Percentiles rank a stretch among this genome's conserved stretches.
Evolutionary conservation across 2,329 filamentous ascomycete genomes (phyloP).

Genomic region (Neocatenulostroma microsporum): DNA sequence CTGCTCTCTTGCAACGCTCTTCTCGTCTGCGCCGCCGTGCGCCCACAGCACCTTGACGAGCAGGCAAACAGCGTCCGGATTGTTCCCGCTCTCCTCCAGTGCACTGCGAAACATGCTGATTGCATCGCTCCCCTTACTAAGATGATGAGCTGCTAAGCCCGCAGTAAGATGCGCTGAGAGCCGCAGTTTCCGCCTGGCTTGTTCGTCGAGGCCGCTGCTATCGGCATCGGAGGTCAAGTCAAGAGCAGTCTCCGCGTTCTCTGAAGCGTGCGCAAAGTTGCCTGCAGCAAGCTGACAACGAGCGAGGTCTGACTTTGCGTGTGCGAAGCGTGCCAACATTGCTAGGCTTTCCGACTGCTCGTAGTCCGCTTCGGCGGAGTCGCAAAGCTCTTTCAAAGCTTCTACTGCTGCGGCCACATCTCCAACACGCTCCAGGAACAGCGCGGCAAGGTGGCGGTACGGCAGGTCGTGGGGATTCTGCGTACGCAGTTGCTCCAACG

Average conservation of each 20-base stretch:
- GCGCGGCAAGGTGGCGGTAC: conserved; percentile 67
- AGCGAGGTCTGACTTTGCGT: conserved; percentile 79
- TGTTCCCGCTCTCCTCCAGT: conserved; percentile 64
- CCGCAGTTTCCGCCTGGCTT: conserved; percentile 61
- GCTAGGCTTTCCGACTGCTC: conserved; percentile 71
- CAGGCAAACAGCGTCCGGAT: conserved; percentile 78
- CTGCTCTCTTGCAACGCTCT: conserved; percentile 66
- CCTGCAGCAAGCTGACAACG: conserved; percentile 68
- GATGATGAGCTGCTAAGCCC: conserved; percentile 73
- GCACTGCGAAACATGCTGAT: conserved; percentile 74
- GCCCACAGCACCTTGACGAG: conserved; percentile 92
- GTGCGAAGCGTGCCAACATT: conserved; percentile 66
- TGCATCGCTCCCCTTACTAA: conserved; percentile 56
- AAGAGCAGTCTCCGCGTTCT: conserved; percentile 73
- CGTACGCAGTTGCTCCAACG: conserved; percentile 68
- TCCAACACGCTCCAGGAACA: conserved; percentile 73
- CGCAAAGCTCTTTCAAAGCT: conserved; percentile 59
- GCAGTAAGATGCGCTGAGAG: conserved; percentile 80
- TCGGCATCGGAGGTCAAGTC: conserved; percentile 67
- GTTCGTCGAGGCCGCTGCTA: conserved; percentile 52
- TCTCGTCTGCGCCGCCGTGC: conserved; percentile 65
- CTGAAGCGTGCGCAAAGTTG: conserved; percentile 60
- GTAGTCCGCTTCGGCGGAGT: conserved; percentile 68
- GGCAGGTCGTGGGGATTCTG: conserved; percentile 64
- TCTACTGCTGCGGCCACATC: conserved; percentile 58